phyloP scores from a whole-genome alignment of 805 yeast genomes.

The Torulaspora indica region DNA sequence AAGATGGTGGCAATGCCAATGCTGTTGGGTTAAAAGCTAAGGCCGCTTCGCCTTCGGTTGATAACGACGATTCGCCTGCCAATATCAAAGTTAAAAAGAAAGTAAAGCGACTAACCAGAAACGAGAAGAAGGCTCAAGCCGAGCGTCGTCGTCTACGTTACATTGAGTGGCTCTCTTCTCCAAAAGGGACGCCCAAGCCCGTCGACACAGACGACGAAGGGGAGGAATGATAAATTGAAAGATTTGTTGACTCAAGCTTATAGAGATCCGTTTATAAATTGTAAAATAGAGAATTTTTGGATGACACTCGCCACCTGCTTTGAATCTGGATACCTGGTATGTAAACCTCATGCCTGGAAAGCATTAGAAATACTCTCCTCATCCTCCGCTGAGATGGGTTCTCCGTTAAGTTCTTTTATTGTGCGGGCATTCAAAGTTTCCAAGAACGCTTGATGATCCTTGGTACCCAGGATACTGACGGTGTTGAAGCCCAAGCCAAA shows the following conservation, averaged over 20 bases:
- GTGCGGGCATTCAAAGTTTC: conserved; percentile 45
- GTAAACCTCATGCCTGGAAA: not conserved
- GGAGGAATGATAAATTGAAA: conserved; percentile 18
- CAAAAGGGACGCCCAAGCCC: conserved; percentile 97
- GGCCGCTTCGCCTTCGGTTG: conserved; percentile 42
- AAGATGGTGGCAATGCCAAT: conserved; percentile 60
- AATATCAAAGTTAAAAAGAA: conserved; percentile 87
- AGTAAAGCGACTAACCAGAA: conserved; percentile 97
- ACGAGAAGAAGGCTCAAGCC: conserved; percentile 85
- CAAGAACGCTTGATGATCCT: conserved; percentile 37
- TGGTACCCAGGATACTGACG: conserved; percentile 66
- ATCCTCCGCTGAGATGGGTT: conserved; percentile 51
- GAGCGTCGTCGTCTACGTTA: conserved; percentile 93
- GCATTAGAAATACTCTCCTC: conserved; percentile 42
- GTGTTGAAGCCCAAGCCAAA: conserved; percentile 58
- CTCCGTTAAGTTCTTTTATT: conserved; percentile 48
- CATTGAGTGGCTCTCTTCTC: conserved; percentile 89
- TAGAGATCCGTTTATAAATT: conserved; percentile 5
- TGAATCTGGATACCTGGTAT: too few species aligned
- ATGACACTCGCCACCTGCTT: too few species aligned
- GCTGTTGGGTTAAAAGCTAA: conserved; percentile 48
- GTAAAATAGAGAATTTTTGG: conserved; percentile 1
- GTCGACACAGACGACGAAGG: conserved; percentile 86
- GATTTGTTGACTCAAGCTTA: not conserved
- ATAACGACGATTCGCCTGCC: conserved; percentile 87